Evolutionary conservation across 1,284 basidiomycete genomes (phyloP), one percentile per base, ranked within the genome.

Genomic region (Rhodotorula sp.): DNA sequence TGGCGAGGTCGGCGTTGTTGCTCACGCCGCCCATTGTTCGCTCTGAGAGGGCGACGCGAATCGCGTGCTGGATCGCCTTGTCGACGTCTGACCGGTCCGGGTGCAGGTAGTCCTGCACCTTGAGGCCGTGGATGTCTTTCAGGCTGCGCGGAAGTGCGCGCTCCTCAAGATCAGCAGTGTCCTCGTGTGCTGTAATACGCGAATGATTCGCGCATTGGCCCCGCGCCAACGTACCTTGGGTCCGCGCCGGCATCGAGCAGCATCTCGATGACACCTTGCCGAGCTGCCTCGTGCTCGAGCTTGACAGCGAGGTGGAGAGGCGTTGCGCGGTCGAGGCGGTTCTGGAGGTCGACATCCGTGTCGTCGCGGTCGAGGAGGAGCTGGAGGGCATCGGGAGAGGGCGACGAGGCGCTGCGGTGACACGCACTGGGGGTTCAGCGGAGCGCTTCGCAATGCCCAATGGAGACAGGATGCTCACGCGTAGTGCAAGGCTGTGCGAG

Each of bases 321-420:
- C 0, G 93, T 95, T 50, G 89, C 88, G 14, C 87, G 86, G 53
- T 90, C 88, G 46, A 91, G 81, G 27, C 86, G 85, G 81, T 94
- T 94, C 77, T 88, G 85, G 25, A 88, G 86, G 80, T 95, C 92
- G 64, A 94, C 91, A 78, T 95, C 91, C 81, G 92, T 93, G 17
- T 63, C 86, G 14, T 92, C 90, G 77, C 88, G 84, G 13, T 86
- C 87, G 46, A 93, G 85, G 71, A 93, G 87, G 72, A 89, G 85
- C 74, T 92, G 90, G 9, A 92, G 84, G 52, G 90, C 87, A 44
- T 85, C 85, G 1, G 85, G 87, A 88, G 55, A 87, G 88, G 69
- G 87, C 0, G 68, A 56, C 2, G 61, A 60, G n/a, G 74, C 73
- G 74, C n/a, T 83, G 82, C 0, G 84, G 86, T 23, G 49, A 48